These are phyloP conservation scores for Multifurca ochricompacta DNA, from an alignment of 768 basidiomycete genomes.

Conservation along the genomic window DNA sequence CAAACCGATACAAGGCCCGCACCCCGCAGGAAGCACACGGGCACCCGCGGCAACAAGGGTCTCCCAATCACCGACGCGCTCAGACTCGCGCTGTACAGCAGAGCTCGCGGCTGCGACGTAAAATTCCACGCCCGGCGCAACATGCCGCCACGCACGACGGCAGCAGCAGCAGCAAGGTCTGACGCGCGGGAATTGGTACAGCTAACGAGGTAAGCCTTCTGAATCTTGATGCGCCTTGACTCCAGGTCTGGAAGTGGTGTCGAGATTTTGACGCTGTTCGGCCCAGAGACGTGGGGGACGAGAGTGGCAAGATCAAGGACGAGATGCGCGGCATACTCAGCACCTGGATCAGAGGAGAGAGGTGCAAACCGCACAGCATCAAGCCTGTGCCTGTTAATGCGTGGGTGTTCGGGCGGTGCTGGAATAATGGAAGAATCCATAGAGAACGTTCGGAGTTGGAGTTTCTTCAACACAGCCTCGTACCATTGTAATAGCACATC, in stretches of 20 bases:
- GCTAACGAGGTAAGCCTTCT: conserved; percentile 97
- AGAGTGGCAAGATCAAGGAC: conserved; percentile 89
- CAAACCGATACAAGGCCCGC: conserved; percentile 96
- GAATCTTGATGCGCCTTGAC: conserved; percentile 64
- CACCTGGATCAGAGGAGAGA: conserved; percentile 66
- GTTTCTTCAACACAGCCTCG: conserved; percentile 57
- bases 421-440: conserved; percentile 44
- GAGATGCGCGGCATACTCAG: conserved; percentile 80
- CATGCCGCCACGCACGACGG: conserved; percentile 71
- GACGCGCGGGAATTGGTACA: conserved; percentile 97
- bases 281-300: conserved; percentile 92
- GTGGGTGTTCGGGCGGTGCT: conserved; percentile 71
- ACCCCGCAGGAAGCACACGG: conserved; percentile 88
- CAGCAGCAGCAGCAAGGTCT: conserved; percentile 87
- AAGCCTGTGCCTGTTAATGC: conserved; percentile 71
- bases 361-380: conserved; percentile 47
- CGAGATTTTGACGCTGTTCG: conserved; percentile 97
- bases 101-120: conserved; percentile 96
- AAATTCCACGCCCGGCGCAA: conserved; percentile 89
- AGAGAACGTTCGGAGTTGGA: conserved; percentile 71
- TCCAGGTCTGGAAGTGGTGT: conserved; percentile 85
- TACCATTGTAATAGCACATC: conserved; percentile 81
- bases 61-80: conserved; percentile 82
- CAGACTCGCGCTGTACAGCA: conserved; percentile 84
- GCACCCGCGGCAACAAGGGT: conserved; percentile 82